Percentiles rank a stretch among this genome's conserved stretches.
phyloP scores from a whole-genome alignment of 106 monocot species.

The Vanilla planifolia region DNA sequence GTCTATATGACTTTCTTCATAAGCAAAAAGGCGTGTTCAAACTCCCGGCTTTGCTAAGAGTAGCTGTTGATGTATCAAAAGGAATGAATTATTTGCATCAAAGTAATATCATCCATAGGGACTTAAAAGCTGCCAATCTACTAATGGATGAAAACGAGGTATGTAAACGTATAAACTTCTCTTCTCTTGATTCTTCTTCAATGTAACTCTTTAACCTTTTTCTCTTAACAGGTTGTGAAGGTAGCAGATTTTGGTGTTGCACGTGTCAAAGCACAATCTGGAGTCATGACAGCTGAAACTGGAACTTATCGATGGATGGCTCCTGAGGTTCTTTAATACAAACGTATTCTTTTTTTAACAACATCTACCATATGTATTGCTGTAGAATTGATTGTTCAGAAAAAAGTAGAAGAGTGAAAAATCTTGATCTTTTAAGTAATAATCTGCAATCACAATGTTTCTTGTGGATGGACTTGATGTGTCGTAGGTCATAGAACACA shows the following conservation, averaged over 20 bases:
- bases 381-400: too few species aligned
- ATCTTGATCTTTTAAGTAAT: too few species aligned
- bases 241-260: conserved; percentile 98
- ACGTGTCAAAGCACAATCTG: conserved; percentile 76
- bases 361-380: too few species aligned
- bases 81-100: conserved; percentile 96
- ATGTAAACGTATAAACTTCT: conserved; percentile 9
- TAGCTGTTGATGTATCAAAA: conserved; percentile 86
- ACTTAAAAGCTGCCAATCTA: conserved; percentile 89
- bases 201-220: background rate
- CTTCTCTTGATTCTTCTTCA: background rate
- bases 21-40: conserved; percentile 76
- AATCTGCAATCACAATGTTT: too few species aligned
- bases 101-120: conserved; percentile 92
- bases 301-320: conserved; percentile 99
- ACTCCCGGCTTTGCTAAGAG: conserved; percentile 64
- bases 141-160: conserved; percentile 95
- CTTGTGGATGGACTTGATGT: background rate
- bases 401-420: too few species aligned
- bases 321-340: conserved; percentile 56
- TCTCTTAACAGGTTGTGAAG: conserved; percentile 65
- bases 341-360: too few species aligned
- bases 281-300: conserved; percentile 98
- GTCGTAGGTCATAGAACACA: conserved; percentile 70
- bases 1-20: conserved; percentile 89